Evolutionary conservation across 2,329 filamentous ascomycete genomes (phyloP).

Genomic region (Aspergillus brasiliensis): DNA sequence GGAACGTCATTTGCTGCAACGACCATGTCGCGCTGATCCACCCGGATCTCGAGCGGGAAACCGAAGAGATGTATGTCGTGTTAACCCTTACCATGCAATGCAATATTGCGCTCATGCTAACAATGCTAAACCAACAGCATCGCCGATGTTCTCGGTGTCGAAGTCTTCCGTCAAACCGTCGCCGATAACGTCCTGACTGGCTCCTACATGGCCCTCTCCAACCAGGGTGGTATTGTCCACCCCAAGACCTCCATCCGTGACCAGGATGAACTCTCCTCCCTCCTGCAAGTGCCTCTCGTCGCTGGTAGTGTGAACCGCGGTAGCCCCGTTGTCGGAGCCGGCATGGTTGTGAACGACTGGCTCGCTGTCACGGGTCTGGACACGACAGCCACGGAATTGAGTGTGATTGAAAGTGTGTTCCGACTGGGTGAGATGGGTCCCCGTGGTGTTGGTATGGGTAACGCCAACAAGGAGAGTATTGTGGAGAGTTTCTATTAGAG

Average conservation of each 20-base stretch:
- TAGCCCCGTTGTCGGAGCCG: slow-evolving; percentile 90
- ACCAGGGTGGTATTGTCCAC: slow-evolving; percentile 95
- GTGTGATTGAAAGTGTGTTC: slow-evolving; percentile 95
- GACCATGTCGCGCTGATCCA: slow-evolving; percentile 97
- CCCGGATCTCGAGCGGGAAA: slow-evolving; percentile 95
- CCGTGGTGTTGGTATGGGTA: slow-evolving; percentile 61
- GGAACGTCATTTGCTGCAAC: slow-evolving; percentile 95
- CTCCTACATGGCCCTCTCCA: slow-evolving; percentile 93
- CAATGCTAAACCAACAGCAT: slow-evolving; percentile 51
- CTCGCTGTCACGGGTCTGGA: slow-evolving; percentile 90
- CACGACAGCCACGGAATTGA: slow-evolving; percentile 95
- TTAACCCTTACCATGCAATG: background rate
- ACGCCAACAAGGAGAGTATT: slow-evolving; percentile 87
- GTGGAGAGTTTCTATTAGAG: slow-evolving; percentile 96
- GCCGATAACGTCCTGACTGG: slow-evolving; percentile 96
- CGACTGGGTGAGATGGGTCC: slow-evolving; percentile 78
- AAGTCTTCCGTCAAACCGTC: slow-evolving; percentile 78
- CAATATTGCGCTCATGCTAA: background rate
- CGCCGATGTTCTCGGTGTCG: slow-evolving; percentile 74
- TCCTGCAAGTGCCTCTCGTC: slow-evolving; percentile 94
- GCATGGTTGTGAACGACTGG: slow-evolving; percentile 98
- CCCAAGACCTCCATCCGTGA: slow-evolving; percentile 97
- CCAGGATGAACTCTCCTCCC: slow-evolving; percentile 91
- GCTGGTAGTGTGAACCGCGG: slow-evolving; percentile 93
- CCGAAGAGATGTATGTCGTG: slow-evolving; percentile 75